Evolutionary conservation across 352 stramenopile genomes (phyloP), one percentile per base, ranked within the genome.

Genomic region (Peronospora destructor): DNA sequence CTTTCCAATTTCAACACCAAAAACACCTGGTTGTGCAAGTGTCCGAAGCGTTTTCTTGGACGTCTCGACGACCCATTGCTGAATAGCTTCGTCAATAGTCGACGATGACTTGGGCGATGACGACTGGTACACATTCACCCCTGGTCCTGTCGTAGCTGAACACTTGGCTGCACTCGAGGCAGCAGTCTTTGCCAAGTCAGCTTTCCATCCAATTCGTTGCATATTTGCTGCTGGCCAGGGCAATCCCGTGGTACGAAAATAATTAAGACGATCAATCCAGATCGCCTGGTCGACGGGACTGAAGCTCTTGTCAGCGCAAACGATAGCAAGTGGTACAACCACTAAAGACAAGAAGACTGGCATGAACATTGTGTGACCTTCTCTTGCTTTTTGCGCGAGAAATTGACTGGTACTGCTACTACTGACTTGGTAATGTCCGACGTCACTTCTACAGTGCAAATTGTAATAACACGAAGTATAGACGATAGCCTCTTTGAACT

Each of bases 201-300:
- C 57, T 37, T 64, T 77, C 77, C 77, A 89, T 25, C 71, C 70
- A n/a, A 89, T 64, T 14, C 69, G 66, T 16, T 75, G 68, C 75
- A 89, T 89, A 46, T 86, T 71, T 11, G 56, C 62, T 3, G 77
- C 77, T 6, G 74, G 67, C 56, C 68, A 89, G 1, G 77, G 77
- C 45, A 87, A 36, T 7, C 66, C 77, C n/a, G 74, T 77, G 45
- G 82, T 81, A 14, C 77, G 77, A 63, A 89, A 89, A 61, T 78
- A 89, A 63, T 86, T 84, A 64, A 84, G 69, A 11, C 75, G 75
- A 61, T 87, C 76, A 49, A 87, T 68, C 73, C 73, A 85, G 28
- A 85, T 65, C 9, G 73, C 71, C 47, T 87, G 64, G 32, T 84
- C 71, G 11, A 65, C 61, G 10, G 39, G 30, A 34, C 32, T 56